A percentile compares a stretch with the other conserved stretches of the same genome.
These are phyloP conservation scores for Aspergillus sclerotioniger DNA, from an alignment of 495 filamentous ascomycete species.

Conservation along the genomic window DNA sequence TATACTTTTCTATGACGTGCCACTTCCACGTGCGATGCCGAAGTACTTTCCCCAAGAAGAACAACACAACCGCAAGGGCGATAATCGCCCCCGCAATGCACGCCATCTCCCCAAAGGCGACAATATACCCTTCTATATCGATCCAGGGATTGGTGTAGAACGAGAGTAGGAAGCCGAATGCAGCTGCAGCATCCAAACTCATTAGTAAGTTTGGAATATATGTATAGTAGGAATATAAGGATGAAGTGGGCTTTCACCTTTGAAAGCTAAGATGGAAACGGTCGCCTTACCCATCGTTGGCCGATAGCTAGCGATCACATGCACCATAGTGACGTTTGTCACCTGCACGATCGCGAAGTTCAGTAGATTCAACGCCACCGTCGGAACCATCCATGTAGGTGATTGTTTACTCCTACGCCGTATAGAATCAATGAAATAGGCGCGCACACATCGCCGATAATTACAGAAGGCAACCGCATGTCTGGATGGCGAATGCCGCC, in stretches of 20 bases:
- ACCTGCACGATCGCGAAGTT: conserved; percentile 52
- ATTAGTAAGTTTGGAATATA: not conserved
- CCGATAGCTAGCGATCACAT: conserved; percentile 55
- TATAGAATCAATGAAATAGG: conserved; percentile 50
- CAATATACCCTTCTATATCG: conserved; percentile 45
- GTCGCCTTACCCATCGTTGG: conserved; percentile 54
- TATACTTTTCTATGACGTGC: conserved; percentile 39
- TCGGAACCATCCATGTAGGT: conserved; percentile 54
- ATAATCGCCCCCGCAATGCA: conserved; percentile 44
- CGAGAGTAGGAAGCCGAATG: conserved; percentile 57
- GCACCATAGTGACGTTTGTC: conserved; percentile 52
- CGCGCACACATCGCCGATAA: conserved; percentile 40
- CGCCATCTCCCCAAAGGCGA: conserved; percentile 55
- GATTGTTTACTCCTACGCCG: conserved; percentile 49
- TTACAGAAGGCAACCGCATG: conserved; percentile 51
- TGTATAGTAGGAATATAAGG: not conserved
- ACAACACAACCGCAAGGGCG: conserved; percentile 42
- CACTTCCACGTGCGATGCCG: conserved; percentile 46
- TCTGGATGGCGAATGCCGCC: conserved; percentile 54
- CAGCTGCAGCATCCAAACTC: conserved; percentile 19
- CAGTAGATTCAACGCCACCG: conserved; percentile 47
- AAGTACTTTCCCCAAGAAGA: conserved; percentile 48
- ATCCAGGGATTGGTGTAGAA: conserved; percentile 61
- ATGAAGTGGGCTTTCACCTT: conserved; percentile 28
- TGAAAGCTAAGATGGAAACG: conserved; percentile 51